phyloP scores from a whole-genome alignment of 179 eudicot genomes.

The Beta corolliflora region DNA sequence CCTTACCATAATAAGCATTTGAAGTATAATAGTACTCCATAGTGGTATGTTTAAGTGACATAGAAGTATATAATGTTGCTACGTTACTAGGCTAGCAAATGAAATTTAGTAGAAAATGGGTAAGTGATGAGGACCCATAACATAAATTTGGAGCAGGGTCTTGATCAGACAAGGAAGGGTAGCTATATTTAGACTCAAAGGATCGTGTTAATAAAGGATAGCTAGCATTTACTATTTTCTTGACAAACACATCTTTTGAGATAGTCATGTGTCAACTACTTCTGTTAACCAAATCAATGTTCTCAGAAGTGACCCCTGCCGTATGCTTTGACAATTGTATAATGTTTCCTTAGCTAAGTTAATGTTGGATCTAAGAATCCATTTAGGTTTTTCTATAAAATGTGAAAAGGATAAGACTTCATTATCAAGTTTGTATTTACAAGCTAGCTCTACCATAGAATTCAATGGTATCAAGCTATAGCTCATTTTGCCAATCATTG shows the following conservation, averaged over 20 bases:
- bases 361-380: background rate
- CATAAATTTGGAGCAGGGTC: conserved; percentile 33
- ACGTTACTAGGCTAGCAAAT: no score
- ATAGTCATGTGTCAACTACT: conserved; percentile 35
- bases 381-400: background rate
- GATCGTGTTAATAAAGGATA: conserved; percentile 31
- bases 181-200: conserved; percentile 32
- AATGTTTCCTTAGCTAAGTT: background rate
- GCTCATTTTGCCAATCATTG: background rate
- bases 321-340: background rate
- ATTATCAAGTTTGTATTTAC: background rate
- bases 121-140: conserved; percentile 19
- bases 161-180: conserved; percentile 19
- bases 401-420: background rate
- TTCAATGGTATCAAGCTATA: background rate
- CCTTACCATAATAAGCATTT: background rate
- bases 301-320: background rate
- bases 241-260: conserved; percentile 30
- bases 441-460: background rate
- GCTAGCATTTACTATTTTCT: conserved; percentile 17
- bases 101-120: no score
- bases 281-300: conserved; percentile 15
- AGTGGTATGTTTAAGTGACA: background rate
- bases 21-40: background rate
- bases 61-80: background rate